Percentiles rank a stretch among this genome's conserved stretches.
Evolutionary conservation across 1,284 basidiomycete species (phyloP).

Genomic region (Heterobasidion parviporum): DNA sequence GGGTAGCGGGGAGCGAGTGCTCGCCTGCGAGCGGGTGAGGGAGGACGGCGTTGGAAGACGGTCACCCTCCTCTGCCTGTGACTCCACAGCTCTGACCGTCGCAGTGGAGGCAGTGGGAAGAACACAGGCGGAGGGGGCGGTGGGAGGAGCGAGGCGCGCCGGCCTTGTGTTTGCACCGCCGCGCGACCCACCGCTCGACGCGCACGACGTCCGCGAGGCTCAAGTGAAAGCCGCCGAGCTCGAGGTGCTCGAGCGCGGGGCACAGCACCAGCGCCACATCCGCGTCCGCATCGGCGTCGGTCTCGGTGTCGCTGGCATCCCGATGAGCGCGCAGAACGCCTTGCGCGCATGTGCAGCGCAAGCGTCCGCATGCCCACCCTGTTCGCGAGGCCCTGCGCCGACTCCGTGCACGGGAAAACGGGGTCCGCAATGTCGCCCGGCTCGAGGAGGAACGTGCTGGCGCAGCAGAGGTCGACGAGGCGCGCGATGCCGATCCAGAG

Average conservation of each 20-base stretch:
- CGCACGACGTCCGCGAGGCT: too few species aligned
- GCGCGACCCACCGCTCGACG: background rate
- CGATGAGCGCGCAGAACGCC: background rate
- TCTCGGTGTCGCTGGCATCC: too few species aligned
- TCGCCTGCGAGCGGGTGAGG: conserved; percentile 44
- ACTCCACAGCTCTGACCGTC: too few species aligned
- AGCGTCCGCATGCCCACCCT: background rate
- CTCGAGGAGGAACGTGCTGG: background rate
- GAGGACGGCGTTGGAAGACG: conserved; percentile 70
- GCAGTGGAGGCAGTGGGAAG: too few species aligned
- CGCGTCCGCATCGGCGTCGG: too few species aligned
- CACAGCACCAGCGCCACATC: background rate
- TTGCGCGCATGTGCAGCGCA: background rate
- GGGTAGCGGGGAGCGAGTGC: conserved; percentile 50
- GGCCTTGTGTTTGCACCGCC: too few species aligned
- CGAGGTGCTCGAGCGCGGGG: background rate
- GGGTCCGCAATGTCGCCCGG: background rate
- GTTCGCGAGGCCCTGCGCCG: background rate
- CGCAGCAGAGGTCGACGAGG: background rate
- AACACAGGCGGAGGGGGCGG: too few species aligned
- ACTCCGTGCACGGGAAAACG: background rate
- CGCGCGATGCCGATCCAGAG: background rate
- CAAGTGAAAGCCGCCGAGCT: background rate
- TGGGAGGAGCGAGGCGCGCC: too few species aligned
- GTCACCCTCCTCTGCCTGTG: too few species aligned